phyloP scores from a whole-genome alignment of 2,329 filamentous ascomycete species.

The Exserohilum turcica region DNA sequence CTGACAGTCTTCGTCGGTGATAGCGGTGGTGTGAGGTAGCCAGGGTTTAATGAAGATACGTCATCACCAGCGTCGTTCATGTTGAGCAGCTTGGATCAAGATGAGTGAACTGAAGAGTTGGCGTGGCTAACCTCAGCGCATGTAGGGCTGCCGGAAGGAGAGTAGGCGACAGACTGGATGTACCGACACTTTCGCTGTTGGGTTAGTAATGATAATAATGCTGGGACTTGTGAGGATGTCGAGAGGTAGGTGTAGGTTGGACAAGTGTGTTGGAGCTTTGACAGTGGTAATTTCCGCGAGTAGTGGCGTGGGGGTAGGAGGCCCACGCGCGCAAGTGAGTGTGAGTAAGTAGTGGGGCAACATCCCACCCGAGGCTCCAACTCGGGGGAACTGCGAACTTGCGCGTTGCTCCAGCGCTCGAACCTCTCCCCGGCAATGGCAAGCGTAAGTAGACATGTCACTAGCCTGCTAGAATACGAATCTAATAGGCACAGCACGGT shows the following conservation, averaged over 20 bases:
- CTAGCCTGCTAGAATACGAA: background rate
- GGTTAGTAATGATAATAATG: conserved; percentile 43
- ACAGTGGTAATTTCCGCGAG: conserved; percentile 19
- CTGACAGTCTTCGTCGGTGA: conserved; percentile 44
- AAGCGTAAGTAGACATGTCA: conserved; percentile 43
- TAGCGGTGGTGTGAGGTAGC: conserved; percentile 40
- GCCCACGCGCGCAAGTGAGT: conserved; percentile 30
- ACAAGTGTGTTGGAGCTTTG: conserved; percentile 11
- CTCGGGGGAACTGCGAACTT: conserved; percentile 18
- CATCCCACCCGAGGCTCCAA: conserved; percentile 30
- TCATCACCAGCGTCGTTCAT: conserved; percentile 35
- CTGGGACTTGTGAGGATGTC: conserved; percentile 25
- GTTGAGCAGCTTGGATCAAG: conserved; percentile 9
- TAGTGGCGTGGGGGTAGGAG: conserved; percentile 28
- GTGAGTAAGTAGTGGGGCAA: conserved; percentile 41
- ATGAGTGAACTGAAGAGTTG: conserved; percentile 6
- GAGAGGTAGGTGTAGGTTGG: conserved; percentile 14
- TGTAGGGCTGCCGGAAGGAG: conserved; percentile 27
- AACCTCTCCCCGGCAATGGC: conserved; percentile 45
- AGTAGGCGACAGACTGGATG: conserved; percentile 15
- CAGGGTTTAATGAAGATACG: conserved; percentile 15
- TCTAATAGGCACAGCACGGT: conserved; percentile 71
- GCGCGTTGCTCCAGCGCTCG: conserved; percentile 9
- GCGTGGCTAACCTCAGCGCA: conserved; percentile 23
- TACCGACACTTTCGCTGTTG: conserved; percentile 34